Evolutionary conservation across 2,329 filamentous ascomycete genomes (phyloP), one percentile per base, ranked within the genome.

Genomic region (Exophiala calicioides): DNA sequence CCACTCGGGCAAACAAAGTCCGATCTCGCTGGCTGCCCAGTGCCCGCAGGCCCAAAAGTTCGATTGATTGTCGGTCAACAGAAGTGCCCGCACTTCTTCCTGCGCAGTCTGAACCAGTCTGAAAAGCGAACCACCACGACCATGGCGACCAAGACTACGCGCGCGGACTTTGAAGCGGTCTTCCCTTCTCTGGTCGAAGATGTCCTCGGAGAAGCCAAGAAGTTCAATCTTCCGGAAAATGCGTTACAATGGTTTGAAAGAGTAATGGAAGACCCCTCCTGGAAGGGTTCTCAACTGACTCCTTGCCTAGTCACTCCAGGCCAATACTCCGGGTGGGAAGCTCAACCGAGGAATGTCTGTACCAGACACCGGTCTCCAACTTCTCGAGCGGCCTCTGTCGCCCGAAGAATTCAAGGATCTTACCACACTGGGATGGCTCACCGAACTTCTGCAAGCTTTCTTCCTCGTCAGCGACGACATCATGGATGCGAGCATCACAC

Each of bases 331-430:
- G 43, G 93, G 93, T 60, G 93, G 93, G 66, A 98, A 98, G 78
- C 95, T 90, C 77, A 98, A 98, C 76, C 89, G 93, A 65, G 93
- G 93, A 73, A 94, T 98, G 82, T 97, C 90, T 36, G 91, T 97
- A 51, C 86, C 93, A 58, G 93, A 98, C 73, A 93, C 90, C 35
- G 84, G 85, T 57, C 85, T 88, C 57, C 76, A 93, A 62, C 82
- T 97, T 55, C 80, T 90, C 64, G 77, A 81, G 62, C 74, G 78
- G 59, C 74, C 86, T 44, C 82, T 97, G 56, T 80, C 75, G 57
- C 79, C 88, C 53, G 81, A 91, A 48, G 86, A 97, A 72, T 95
- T 90, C 78, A 93, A 94, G 76, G 77, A 88, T 60, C 78, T 91
- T 36, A 88, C 90, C 33, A 86, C 88, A 13, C 81, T 98, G 13